Conservation (phyloP, 305 asterid species). For the Fraxinus floribunda region DNA sequence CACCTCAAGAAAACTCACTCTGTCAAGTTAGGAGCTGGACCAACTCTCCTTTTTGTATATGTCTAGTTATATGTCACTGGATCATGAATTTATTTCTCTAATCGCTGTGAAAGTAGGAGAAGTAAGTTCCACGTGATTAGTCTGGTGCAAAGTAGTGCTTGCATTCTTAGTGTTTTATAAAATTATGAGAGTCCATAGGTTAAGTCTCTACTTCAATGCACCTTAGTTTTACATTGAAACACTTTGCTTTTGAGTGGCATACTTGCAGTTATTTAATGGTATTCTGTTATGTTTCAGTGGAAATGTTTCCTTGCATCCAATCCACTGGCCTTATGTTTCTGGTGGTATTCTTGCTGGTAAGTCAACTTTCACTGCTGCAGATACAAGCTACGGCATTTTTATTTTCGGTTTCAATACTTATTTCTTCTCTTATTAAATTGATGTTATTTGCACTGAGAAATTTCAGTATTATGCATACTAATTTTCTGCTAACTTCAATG, state of each 20-base stretch:
- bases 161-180: not conserved
- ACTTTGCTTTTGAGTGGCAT: not conserved
- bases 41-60: not conserved
- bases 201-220: not conserved
- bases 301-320: conserved; percentile 61
- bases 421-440: not conserved
- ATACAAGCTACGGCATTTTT: not conserved
- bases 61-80: not conserved
- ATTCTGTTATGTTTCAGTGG: conserved; percentile 56
- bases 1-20: not conserved
- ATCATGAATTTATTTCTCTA: not conserved
- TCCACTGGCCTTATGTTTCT: conserved; percentile 52
- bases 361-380: conserved; percentile 19
- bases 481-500: not conserved
- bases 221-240: not conserved
- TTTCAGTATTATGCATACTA: not conserved
- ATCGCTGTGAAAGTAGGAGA: not conserved
- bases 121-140: not conserved
- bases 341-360: conserved; percentile 98
- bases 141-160: not conserved
- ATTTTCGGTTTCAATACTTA: conserved; percentile 8
- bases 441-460: conserved; percentile 8
- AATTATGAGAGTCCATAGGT: not conserved
- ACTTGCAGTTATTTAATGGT: conserved; percentile 14
- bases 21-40: not conserved